Evolutionary conservation across 2,329 filamentous ascomycete genomes (phyloP), one percentile per base, ranked within the genome.

Genomic region (Periconia macrospinosa): DNA sequence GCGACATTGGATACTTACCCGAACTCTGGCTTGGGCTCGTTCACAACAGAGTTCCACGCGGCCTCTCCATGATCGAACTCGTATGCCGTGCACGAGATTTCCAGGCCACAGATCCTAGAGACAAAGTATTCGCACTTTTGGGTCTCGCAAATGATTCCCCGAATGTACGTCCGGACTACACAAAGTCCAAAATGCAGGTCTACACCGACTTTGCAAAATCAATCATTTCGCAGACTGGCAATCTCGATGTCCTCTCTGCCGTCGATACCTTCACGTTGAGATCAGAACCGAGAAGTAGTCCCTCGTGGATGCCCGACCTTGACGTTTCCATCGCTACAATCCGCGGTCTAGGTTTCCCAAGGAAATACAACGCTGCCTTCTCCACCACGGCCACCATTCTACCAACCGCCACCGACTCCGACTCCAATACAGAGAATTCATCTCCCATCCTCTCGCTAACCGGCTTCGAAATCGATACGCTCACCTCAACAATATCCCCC

Each of bases 251-350:
- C 41, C 46, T 57, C 2, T 49, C 52, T 7, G 45, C 53, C 8
- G 54, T 59, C n/a, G 30, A 56, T 19, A 53, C 51, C 2, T 59
- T 56, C 37, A 11, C 30, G 17, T 3, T 45, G n/a, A 19, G 35
- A 6, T 14, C 10, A 7, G 20, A 27, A 17, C 7, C 18, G 15
- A 30, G 37, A 13, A 7, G 8, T 5, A 17, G 18, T 3, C n/a
- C 23, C 13, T 55, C 57, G 3, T 59, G 56, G 54, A 56, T 59
- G 54, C 57, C 54, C 8, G 17, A 59, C 30, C 47, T 55, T 23
- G 54, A 59, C 30, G 50, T 47, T 27, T 42, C 47, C 18, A 50
- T 55, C 13, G 52, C 57, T 8, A 59, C 57, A 18, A 55, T 59
- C 41, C 57, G 57, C 14, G 57, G 54, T 17, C 30, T 59, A 2